Conservation (phyloP, 2,329 filamentous ascomycete genomes). For the Aureobasidium sp. region DNA sequence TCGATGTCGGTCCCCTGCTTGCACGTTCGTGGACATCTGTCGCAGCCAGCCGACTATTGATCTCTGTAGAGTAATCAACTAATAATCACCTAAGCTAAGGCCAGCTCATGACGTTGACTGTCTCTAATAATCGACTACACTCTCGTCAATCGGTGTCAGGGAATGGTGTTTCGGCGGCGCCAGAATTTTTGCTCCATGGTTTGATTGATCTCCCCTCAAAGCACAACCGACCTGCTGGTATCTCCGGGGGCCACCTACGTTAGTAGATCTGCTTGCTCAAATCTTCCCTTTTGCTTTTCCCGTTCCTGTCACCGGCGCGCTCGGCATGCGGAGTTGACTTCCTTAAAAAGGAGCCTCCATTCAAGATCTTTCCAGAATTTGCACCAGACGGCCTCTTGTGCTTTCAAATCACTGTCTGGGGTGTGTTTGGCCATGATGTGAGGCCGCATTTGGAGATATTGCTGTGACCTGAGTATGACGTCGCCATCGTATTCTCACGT, state of each 20-base stretch:
- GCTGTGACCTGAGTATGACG: not conserved
- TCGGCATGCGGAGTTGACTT: not conserved
- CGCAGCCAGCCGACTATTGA: constrained; percentile 4
- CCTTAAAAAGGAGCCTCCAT: not conserved
- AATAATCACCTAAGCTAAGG: not conserved
- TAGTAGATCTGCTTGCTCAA: constrained; percentile 1
- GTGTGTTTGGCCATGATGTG: not conserved
- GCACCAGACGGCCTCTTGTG: not conserved
- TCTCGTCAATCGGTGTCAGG: not conserved
- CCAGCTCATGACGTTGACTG: not conserved
- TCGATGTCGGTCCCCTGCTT: not conserved
- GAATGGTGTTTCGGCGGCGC: not conserved
- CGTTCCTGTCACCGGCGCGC: not conserved
- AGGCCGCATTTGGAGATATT: not conserved
- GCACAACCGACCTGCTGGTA: constrained; percentile 3
- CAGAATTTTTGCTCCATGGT: not conserved
- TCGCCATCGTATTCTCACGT: not conserved
- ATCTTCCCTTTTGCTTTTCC: constrained; percentile 2
- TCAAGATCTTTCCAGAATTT: too few relatives aligned
- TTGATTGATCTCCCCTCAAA: not conserved
- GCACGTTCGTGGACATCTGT: not conserved
- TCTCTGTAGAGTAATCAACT: not conserved
- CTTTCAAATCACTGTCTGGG: too few relatives aligned
- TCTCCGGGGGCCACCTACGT: not conserved
- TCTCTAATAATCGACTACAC: not conserved